A percentile compares a stretch with the other conserved stretches of the same genome.
phyloP scores from a whole-genome alignment of 306 rosid genomes.

The Cicer bijugum region DNA sequence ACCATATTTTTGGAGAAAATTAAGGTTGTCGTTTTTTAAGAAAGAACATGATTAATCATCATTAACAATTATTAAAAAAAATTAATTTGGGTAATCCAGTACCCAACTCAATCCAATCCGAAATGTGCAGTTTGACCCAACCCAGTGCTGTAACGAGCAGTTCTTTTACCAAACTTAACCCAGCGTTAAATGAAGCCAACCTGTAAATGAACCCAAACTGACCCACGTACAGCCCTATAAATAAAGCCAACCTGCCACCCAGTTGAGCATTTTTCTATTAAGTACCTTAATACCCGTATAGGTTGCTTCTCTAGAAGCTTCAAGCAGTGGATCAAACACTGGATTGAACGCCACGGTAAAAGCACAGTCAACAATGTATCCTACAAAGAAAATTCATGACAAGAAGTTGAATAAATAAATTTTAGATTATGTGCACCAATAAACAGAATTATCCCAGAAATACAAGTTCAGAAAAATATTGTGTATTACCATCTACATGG shows the following conservation, averaged over 20 bases:
- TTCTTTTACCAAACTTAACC: not conserved
- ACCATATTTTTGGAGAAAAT: no score
- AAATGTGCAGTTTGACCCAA: not conserved
- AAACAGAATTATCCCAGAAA: conserved; percentile 27
- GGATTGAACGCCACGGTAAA: conserved; percentile 98
- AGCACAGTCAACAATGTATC: conserved; percentile 89
- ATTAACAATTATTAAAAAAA: no score
- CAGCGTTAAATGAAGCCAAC: no score
- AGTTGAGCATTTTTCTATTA: conserved; percentile 4
- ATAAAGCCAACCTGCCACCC: not conserved
- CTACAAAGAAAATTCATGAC: conserved; percentile 53
- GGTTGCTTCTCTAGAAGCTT: conserved; percentile 98
- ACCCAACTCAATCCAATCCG: not conserved
- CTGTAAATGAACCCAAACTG: not conserved
- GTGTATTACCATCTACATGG: conserved; percentile 81
- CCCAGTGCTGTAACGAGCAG: not conserved
- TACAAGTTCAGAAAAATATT: not conserved
- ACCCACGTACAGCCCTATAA: not conserved
- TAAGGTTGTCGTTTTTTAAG: no score
- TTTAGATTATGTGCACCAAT: conserved; percentile 22
- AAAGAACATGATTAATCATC: no score
- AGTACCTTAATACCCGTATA: conserved; percentile 92
- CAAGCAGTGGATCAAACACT: conserved; percentile 85
- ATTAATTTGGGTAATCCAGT: not conserved
- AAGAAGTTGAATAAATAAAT: conserved; percentile 27